Evolutionary conservation across 192 early-diverging fungal species (phyloP), one percentile per base, ranked within the genome.

Genomic region (Pilaira anomala): DNA sequence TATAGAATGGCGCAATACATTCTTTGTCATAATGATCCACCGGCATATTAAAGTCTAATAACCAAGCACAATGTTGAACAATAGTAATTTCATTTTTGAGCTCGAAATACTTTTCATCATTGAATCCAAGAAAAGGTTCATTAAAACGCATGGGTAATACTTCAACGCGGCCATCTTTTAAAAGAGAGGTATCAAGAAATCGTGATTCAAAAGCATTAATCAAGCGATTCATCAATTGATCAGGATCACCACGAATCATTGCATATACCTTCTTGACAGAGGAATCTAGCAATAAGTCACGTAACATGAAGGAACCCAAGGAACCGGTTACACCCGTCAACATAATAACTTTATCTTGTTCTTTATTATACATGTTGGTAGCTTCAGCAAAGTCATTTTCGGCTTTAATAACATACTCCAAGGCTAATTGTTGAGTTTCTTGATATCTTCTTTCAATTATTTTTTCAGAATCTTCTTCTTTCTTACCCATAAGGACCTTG

Each of bases 261-360:
- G 52, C 48, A 53, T 72, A 76, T 0, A 76, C 70, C 28, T 60
- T 72, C 25, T 50, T 65, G 13, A 67, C 62, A 5, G 48, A 26
- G 16, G 62, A 55, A 28, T 58, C 52, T 19, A 56, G 21, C 12
- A 76, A 49, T 3, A 76, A 39, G 24, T 59, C 66, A 9, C 46
- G 24, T 12, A 76, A n/a, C n/a, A 69, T 21, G 29, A 72, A 61
- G 0, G 66, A 62, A 3, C 75, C 75, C 19, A 76, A 33, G 6
- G 69, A 67, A 5, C 75, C 75, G 25, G 69, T 76, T 11, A 66
- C 66, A 28, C 75, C 75, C 3, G 75, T 72, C 26, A 72, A 21
- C 41, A 76, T 40, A 16, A 72, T 53, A 7, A 72, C 66, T 39
- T 60, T 36, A 3, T 59, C 62, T 42, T 62, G 12, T 7, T 36